Base-by-base conservation (phyloP, 805 yeast genomes). In the Pichia eremophila region DNA sequence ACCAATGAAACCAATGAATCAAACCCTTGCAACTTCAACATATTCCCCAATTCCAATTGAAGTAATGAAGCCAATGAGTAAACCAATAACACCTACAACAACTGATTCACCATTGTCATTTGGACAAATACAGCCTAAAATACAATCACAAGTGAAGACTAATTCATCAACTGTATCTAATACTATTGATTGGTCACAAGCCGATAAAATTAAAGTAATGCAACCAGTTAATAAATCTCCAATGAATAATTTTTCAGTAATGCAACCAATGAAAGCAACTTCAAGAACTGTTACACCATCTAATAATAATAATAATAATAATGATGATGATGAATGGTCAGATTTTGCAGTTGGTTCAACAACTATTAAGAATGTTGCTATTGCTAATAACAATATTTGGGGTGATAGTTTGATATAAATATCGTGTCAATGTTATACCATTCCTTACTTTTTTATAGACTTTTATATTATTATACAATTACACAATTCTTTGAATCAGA, bases 241-340 rank as follows among this genome's bases (percentile, higher is more conserved):
- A 8, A 10, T n/a, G 9, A 27, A n/a, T 17, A 25, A 12, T 11
- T n/a, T 39, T 4, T 27, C 28, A 27, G 41, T 39, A 8, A 39
- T 39, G 41, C 32, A 27, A 27, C 41, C 41, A 27, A 39, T 39
- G 41, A n/a, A n/a, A 9, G 32, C 41, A 5, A 39, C 41, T 8
- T 25, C 28, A 8, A 29, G 18, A 39, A 10, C 41, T 10, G 12
- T n/a, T 9, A 27, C 17, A 8, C 18, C 41, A 8, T 15, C 17
- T 10, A 39, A 19, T 19, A 12, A 37, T 4, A 34, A n/a, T 25
- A 19, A 29, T 27, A 27, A 1, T n/a, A 40, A 39, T 18, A 40
- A 17, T 27, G 49, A 44, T 18, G 49, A 52, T 29, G 50, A 52
- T 44, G 48, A 37, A 14, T 52, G 54, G 55, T 48, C 46, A 8